Evolutionary conservation across 1,284 basidiomycete species (phyloP), one percentile per base, ranked within the genome.

Genomic region (Tausonia pullulans): DNA sequence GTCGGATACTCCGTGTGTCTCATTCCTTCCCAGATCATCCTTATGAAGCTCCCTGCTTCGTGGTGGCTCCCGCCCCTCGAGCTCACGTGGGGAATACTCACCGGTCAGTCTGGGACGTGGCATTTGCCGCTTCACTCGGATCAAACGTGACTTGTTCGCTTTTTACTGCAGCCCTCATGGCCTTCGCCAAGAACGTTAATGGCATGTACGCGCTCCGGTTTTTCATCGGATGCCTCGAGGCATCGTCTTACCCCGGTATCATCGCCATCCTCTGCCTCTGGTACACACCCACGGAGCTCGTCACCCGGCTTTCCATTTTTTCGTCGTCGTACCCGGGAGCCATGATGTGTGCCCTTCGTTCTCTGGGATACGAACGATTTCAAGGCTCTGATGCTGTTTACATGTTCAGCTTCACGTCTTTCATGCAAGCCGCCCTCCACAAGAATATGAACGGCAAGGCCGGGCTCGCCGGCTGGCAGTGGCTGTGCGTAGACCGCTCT

Each of bases 131-230:
- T 27, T 27, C 27, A 27, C 2, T 2, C 27, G 27, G 27, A 27
- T 27, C 27, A 27, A 27, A 27, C 27, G 27, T 27, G 27, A 27
- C 27, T 27, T 27, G 27, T 27, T 27, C 27, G 27, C 27, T 27
- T 27, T 27, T 27, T 27, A 27, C 27, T 27, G 27, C 27, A 27
- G 27, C 27, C 13, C 69, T 70, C 40, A 62, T 67, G 55, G 58
- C 63, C 51, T 46, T 9, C n/a, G n/a, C 40, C n/a, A 44, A 39
- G 44, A 49, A 66, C 51, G 67, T 65, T 43, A 56, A 63, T 11
- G 61, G 62, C 41, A 69, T 73, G 61, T 73, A 73, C 58, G 72
- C 68, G 4, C 67, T 74, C 1, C 69, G 73, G 2, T 73, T 74
- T 67, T 67, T 74, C 55, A 73, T 74, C 55, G 73, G 73, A 27